Evolutionary conservation across 2,329 filamentous ascomycete species (phyloP).

Genomic region (Cyphellophora attinorum): DNA sequence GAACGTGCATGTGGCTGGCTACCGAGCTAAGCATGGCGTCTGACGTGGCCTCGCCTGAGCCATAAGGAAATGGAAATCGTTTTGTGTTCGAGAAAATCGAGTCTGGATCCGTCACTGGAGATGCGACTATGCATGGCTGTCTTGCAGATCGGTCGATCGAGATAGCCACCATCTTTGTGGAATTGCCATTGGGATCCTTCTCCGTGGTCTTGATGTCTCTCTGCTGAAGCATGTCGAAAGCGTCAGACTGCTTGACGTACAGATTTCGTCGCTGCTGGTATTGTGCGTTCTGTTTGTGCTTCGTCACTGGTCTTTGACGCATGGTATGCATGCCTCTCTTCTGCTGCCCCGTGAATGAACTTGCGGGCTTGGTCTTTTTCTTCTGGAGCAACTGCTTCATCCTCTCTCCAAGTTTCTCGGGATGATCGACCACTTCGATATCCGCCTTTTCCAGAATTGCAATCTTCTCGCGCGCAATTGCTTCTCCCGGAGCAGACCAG

Average conservation of each 20-base stretch:
- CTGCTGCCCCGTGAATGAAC: slow-evolving; percentile 23
- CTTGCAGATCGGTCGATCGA: slow-evolving; percentile 54
- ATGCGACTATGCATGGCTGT: slow-evolving; percentile 55
- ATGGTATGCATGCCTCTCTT: slow-evolving; percentile 46
- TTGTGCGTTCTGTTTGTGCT: not conserved
- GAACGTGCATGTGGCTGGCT: slow-evolving; percentile 44
- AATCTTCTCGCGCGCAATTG: slow-evolving; percentile 56
- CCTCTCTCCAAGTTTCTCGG: slow-evolving; percentile 61
- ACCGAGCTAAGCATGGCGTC: slow-evolving; percentile 31
- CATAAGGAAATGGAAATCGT: slow-evolving; percentile 56
- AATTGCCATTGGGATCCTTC: slow-evolving; percentile 25
- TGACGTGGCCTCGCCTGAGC: slow-evolving; percentile 34
- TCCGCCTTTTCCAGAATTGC: slow-evolving; percentile 56
- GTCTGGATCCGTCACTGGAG: slow-evolving; percentile 39
- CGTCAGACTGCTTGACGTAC: slow-evolving; percentile 45
- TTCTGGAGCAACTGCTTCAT: slow-evolving; percentile 53
- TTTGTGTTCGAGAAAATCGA: slow-evolving; percentile 34
- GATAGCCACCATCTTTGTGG: slow-evolving; percentile 48
- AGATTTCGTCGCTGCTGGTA: slow-evolving; percentile 39
- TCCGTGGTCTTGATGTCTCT: slow-evolving; percentile 30
- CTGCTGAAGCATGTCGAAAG: slow-evolving; percentile 46
- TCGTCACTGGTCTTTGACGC: slow-evolving; percentile 20
- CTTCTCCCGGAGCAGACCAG: slow-evolving; percentile 58
- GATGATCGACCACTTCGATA: slow-evolving; percentile 63
- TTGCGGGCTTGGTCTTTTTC: slow-evolving; percentile 26